phyloP scores from a whole-genome alignment of 179 eudicot genomes.

The Amaranthus tricolor region DNA sequence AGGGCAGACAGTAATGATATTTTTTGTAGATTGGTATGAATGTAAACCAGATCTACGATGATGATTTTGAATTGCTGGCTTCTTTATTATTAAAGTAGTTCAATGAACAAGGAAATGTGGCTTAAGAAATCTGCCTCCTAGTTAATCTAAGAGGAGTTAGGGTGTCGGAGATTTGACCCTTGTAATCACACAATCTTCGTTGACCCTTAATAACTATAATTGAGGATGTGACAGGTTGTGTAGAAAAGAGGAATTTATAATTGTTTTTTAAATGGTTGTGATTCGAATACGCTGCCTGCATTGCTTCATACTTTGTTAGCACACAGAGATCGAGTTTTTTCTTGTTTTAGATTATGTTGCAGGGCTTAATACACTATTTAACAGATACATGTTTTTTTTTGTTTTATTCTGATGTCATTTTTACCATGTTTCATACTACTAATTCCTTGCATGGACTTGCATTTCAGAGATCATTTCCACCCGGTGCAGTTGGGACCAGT shows the following conservation, averaged over 20 bases:
- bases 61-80: neutral
- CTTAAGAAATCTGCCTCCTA: neutral
- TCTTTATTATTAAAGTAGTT: neutral
- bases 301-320: neutral
- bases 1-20: neutral
- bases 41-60: neutral
- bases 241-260: no score
- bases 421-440: neutral
- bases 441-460: neutral
- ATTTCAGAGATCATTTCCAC: constrained; percentile 78
- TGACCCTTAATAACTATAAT: no score
- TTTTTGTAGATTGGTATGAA: neutral
- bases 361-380: neutral
- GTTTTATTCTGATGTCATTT: neutral
- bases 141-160: no score
- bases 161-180: no score
- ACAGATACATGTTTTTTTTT: neutral
- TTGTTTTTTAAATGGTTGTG: neutral
- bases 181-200: no score
- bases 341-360: neutral
- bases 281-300: neutral
- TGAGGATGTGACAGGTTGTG: neutral
- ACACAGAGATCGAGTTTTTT: neutral
- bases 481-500: constrained; percentile 93
- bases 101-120: no score